These are phyloP conservation scores for Elaphomyces granulatus DNA, from an alignment of 495 filamentous ascomycete genomes.

Conservation along the genomic window DNA sequence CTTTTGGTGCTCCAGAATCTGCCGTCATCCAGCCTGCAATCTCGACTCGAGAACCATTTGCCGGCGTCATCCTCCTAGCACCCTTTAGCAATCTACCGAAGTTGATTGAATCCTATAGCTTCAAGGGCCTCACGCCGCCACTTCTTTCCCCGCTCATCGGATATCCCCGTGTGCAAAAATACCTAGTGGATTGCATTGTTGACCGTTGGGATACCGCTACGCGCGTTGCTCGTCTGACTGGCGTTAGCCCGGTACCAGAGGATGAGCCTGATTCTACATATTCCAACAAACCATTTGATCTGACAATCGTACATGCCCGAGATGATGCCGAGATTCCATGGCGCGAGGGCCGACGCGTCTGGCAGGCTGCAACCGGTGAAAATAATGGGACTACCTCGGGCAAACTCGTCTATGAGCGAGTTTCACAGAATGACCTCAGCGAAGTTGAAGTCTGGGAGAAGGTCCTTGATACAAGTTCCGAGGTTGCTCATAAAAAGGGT, in stretches of 20 bases:
- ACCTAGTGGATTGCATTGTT: slow-evolving; percentile 31
- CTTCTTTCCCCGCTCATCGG: slow-evolving; percentile 57
- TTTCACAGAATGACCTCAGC: slow-evolving; percentile 16
- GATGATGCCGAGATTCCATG: slow-evolving; percentile 69
- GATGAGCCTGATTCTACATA: slow-evolving; percentile 15
- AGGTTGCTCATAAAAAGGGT: slow-evolving; percentile 15
- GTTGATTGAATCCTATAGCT: slow-evolving; percentile 55
- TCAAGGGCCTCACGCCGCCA: slow-evolving; percentile 66
- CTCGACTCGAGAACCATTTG: slow-evolving; percentile 36
- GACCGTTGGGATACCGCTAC: slow-evolving; percentile 42
- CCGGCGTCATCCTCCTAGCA: slow-evolving; percentile 64
- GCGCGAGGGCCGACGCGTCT: slow-evolving; percentile 35
- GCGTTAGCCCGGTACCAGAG: slow-evolving; percentile 12
- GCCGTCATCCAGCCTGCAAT: slow-evolving; percentile 23
- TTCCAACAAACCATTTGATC: slow-evolving; percentile 38
- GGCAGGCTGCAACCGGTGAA: slow-evolving; percentile 30
- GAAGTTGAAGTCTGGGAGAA: slow-evolving; percentile 28
- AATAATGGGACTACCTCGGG: slow-evolving; percentile 39
- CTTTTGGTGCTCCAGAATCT: slow-evolving; percentile 25
- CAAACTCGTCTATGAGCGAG: slow-evolving; percentile 23
- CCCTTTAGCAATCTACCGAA: slow-evolving; percentile 61
- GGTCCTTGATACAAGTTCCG: slow-evolving; percentile 13
- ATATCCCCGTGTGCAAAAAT: slow-evolving; percentile 38
- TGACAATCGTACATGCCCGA: slow-evolving; percentile 62
- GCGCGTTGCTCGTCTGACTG: slow-evolving; percentile 32